phyloP scores from a whole-genome alignment of 495 filamentous ascomycete genomes.

The Lindgomyces ingoldianus region DNA sequence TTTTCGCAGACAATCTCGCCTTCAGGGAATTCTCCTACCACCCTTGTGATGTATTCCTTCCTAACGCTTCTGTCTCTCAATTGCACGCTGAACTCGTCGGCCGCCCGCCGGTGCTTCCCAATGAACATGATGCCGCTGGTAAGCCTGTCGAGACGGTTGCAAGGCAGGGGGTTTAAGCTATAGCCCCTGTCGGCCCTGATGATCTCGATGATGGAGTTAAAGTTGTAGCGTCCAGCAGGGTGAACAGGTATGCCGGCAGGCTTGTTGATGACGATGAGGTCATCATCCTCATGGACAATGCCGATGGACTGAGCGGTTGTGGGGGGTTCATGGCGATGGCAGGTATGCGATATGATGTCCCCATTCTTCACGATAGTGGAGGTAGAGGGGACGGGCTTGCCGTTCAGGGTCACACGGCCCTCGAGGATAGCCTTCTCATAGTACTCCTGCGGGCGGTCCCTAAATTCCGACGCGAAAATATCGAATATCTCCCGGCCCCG shows the following conservation, averaged over 20 bases:
- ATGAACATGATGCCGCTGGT: constrained; percentile 98
- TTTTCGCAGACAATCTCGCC: constrained; percentile 81
- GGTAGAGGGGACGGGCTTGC: constrained; percentile 58
- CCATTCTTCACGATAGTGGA: constrained; percentile 70
- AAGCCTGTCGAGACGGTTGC: constrained; percentile 89
- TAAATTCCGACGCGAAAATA: constrained; percentile 80
- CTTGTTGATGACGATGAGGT: constrained; percentile 94
- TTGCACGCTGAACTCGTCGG: constrained; percentile 70
- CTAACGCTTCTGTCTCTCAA: constrained; percentile 74
- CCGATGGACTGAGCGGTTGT: constrained; percentile 76
- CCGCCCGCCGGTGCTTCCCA: constrained; percentile 76
- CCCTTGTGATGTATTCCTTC: constrained; percentile 92
- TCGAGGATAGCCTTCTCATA: constrained; percentile 82
- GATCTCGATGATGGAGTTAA: constrained; percentile 91
- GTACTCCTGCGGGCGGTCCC: constrained; percentile 82
- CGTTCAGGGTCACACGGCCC: constrained; percentile 73
- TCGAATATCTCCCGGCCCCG: constrained; percentile 72
- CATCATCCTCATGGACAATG: constrained; percentile 85
- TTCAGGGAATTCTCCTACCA: constrained; percentile 84
- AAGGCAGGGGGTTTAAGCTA: constrained; percentile 75
- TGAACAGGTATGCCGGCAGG: constrained; percentile 93
- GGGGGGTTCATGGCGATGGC: constrained; percentile 94
- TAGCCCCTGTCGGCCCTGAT: constrained; percentile 74
- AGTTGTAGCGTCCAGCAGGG: constrained; percentile 90
- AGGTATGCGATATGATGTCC: constrained; percentile 86